phyloP scores from a whole-genome alignment of 2,329 filamentous ascomycete genomes.

The Didymella glomerata region DNA sequence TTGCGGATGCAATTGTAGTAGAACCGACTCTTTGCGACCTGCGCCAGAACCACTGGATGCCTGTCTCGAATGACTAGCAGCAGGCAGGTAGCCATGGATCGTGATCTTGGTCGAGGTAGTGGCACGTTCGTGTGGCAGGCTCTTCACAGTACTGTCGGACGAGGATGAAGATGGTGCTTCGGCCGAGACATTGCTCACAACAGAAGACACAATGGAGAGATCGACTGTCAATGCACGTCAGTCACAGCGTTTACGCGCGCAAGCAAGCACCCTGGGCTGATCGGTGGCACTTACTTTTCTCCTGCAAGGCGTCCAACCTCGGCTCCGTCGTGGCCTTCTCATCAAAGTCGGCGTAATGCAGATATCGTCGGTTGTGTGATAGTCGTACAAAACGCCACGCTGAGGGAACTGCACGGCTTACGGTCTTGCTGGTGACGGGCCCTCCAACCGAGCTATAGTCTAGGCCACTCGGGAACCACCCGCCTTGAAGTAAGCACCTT shows the following conservation, averaged over 20 bases:
- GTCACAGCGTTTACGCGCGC: conserved; percentile 33
- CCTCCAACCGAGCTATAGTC: conserved; percentile 60
- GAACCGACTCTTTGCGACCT: conserved; percentile 69
- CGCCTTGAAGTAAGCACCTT: conserved; percentile 84
- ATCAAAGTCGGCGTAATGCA: conserved; percentile 90
- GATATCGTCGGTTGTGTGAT: conserved; percentile 87
- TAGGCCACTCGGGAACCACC: conserved; percentile 77
- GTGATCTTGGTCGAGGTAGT: conserved; percentile 81
- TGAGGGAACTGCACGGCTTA: conserved; percentile 56
- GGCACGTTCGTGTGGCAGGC: conserved; percentile 41
- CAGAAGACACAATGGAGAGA: conserved; percentile 85
- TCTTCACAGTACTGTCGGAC: conserved; percentile 57
- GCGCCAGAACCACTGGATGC: conserved; percentile 42
- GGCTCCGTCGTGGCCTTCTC: conserved; percentile 71
- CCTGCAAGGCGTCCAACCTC: conserved; percentile 73
- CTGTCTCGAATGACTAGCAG: conserved; percentile 41
- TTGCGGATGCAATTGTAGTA: conserved; percentile 83
- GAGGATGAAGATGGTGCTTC: conserved; percentile 60
- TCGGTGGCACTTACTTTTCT: conserved; percentile 67
- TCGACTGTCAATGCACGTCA: conserved; percentile 66
- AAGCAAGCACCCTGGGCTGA: conserved; percentile 20
- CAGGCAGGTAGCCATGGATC: conserved; percentile 75
- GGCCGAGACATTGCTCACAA: conserved; percentile 89
- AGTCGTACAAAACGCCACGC: conserved; percentile 86
- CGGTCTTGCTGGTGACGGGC: conserved; percentile 53